Percentiles rank a stretch among this genome's conserved stretches.
phyloP scores from a whole-genome alignment of 2,329 filamentous ascomycete species.

The Aspergillus candidus region DNA sequence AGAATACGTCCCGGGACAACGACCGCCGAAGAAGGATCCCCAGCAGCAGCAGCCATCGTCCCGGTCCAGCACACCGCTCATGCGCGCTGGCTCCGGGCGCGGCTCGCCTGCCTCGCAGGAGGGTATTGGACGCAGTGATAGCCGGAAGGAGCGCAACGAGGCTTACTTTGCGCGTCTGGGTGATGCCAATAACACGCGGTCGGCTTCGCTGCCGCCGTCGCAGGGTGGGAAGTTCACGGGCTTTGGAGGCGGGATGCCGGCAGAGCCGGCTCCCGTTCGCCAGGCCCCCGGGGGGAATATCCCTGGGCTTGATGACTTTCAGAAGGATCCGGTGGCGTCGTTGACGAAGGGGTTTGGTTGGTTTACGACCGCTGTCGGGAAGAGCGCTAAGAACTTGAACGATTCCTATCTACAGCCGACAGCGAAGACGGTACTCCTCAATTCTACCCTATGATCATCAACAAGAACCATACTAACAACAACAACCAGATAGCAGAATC shows the following conservation, averaged over 20 bases:
- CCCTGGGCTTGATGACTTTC: slow-evolving; percentile 77
- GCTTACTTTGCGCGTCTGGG: slow-evolving; percentile 85
- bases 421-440: slow-evolving; percentile 80
- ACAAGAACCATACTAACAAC: slow-evolving; percentile 5
- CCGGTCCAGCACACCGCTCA: slow-evolving; percentile 24
- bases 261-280: slow-evolving; percentile 35
- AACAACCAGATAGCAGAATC: slow-evolving; percentile 64
- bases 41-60: slow-evolving; percentile 20
- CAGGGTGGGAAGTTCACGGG: slow-evolving; percentile 91
- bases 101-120: slow-evolving; percentile 22
- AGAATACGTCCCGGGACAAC: slow-evolving; percentile 73
- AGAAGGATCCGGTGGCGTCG: slow-evolving; percentile 82
- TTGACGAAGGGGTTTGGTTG: slow-evolving; percentile 91
- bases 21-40: slow-evolving; percentile 38
- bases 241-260: slow-evolving; percentile 72
- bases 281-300: slow-evolving; percentile 1
- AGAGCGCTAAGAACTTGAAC: slow-evolving; percentile 86
- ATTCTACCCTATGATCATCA: too few relatives aligned
- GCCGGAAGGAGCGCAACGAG: slow-evolving; percentile 65
- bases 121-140: slow-evolving; percentile 32
- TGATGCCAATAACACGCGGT: slow-evolving; percentile 69
- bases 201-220: slow-evolving; percentile 69
- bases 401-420: slow-evolving; percentile 89
- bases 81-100: slow-evolving; percentile 10
- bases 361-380: slow-evolving; percentile 81